Conservation (phyloP, 23 red algal species). For the Gracilaria gracilis region DNA sequence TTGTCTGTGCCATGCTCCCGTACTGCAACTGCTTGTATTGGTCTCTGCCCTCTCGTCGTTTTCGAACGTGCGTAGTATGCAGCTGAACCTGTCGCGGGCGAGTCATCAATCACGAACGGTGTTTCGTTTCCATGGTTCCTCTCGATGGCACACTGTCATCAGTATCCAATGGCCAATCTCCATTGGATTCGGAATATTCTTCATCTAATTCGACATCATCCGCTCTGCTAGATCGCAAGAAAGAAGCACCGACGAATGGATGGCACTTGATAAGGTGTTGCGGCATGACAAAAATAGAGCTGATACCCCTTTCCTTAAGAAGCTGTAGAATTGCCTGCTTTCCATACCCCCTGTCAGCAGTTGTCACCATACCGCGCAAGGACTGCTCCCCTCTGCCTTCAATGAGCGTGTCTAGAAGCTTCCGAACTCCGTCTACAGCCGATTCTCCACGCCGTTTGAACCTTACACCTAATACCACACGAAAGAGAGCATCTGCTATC, state of each 20-base stretch:
- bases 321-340: not conserved
- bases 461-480: not conserved
- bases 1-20: constrained; percentile 30
- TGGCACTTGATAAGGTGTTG: constrained; percentile 13
- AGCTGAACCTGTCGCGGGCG: not conserved
- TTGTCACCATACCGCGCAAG: not conserved
- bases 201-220: not conserved
- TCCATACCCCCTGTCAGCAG: constrained; percentile 19
- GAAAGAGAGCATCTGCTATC: not conserved
- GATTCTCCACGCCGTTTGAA: constrained; percentile 2
- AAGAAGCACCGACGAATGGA: constrained; percentile 12
- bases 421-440: not conserved
- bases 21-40: not conserved
- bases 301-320: not conserved
- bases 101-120: not conserved
- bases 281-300: not conserved
- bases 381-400: not conserved
- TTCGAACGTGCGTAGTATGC: not conserved
- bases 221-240: not conserved
- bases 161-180: too few relatives aligned
- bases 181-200: not conserved
- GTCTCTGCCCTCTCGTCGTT: not conserved
- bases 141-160: not conserved
- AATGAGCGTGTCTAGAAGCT: not conserved
- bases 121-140: not conserved